phyloP scores from a whole-genome alignment of 768 basidiomycete genomes.

The Chlorophyllum brunneum region DNA sequence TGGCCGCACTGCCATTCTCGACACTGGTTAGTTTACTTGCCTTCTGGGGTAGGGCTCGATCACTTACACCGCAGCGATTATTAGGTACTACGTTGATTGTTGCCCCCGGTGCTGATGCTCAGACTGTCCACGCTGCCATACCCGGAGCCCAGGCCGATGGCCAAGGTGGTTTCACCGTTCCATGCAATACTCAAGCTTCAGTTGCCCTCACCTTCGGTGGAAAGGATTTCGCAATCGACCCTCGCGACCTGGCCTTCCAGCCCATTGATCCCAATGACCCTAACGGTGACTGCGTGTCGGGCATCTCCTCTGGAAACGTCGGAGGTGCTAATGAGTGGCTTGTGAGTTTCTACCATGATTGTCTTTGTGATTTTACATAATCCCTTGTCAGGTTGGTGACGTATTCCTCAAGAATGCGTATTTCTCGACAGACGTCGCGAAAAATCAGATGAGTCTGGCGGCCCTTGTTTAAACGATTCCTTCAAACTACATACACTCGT shows the following conservation, averaged over 20 bases:
- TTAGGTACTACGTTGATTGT: slow-evolving; percentile 14
- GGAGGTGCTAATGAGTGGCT: slow-evolving; percentile 56
- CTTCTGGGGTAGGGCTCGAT: neutral
- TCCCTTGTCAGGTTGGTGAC: slow-evolving; percentile 28
- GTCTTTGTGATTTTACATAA: neutral
- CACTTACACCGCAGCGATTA: slow-evolving; percentile 10
- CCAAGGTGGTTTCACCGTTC: slow-evolving; percentile 49
- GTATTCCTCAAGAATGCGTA: slow-evolving; percentile 41
- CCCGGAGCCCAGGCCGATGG: slow-evolving; percentile 46
- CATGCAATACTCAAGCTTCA: slow-evolving; percentile 54
- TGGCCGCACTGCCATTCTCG: slow-evolving; percentile 71
- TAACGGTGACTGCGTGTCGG: slow-evolving; percentile 53
- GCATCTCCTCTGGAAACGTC: slow-evolving; percentile 52
- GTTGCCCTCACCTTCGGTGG: slow-evolving; percentile 61
- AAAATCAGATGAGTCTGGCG: slow-evolving; percentile 31
- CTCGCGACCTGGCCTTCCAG: slow-evolving; percentile 53
- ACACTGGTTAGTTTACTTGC: slow-evolving; percentile 35
- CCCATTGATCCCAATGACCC: slow-evolving; percentile 47
- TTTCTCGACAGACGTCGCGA: slow-evolving; percentile 32
- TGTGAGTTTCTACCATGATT: slow-evolving; percentile 34
- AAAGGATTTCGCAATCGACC: slow-evolving; percentile 50
- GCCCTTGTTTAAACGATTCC: slow-evolving; percentile 14
- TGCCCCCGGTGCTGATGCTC: slow-evolving; percentile 39
- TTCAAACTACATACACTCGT: neutral
- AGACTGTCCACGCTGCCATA: slow-evolving; percentile 52